These are phyloP conservation scores for Apostasia shenzhenica DNA, from an alignment of 106 monocot genomes.

Conservation along the genomic window DNA sequence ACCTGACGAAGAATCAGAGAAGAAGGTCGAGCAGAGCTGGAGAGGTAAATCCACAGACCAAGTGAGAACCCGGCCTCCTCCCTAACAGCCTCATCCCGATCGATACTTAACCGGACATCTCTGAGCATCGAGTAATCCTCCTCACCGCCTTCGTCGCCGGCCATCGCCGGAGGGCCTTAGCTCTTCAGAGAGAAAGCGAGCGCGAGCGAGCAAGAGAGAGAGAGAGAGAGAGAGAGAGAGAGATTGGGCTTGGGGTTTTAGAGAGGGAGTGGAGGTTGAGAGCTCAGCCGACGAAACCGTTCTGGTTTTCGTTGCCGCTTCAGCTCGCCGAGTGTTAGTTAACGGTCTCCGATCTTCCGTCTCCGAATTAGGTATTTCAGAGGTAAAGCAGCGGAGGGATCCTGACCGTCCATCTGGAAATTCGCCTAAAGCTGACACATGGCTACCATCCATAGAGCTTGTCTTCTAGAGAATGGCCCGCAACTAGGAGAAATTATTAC, in stretches of 20 bases:
- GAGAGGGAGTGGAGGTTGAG: conserved; percentile 5
- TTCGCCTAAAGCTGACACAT: too few relatives aligned
- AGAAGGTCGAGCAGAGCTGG: conserved; percentile 36
- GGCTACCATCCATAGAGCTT: too few relatives aligned
- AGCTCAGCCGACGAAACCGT: not conserved
- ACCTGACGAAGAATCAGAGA: conserved; percentile 66
- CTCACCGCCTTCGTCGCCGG: not conserved
- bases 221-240: not conserved
- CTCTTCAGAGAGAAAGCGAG: too few relatives aligned
- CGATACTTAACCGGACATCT: conserved; percentile 34
- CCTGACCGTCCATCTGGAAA: not conserved
- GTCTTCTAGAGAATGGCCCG: too few relatives aligned
- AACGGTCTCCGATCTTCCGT: conserved; percentile 3
- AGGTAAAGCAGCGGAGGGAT: not conserved
- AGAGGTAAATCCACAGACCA: conserved; percentile 69
- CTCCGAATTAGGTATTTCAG: conserved; percentile 1
- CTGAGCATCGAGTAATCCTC: conserved; percentile 9
- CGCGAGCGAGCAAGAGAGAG: not conserved
- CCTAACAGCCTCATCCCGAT: conserved; percentile 11
- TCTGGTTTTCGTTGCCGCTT: not conserved
- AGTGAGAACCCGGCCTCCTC: conserved; percentile 41
- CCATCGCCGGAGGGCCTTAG: not conserved
- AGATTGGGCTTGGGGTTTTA: not conserved
- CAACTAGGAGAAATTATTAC: too few relatives aligned
- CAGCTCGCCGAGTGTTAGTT: conserved; percentile 1